Evolutionary conservation across 495 filamentous ascomycete genomes (phyloP), one percentile per base, ranked within the genome.

Genomic region (Pseudoneurospora amorphoporcata): DNA sequence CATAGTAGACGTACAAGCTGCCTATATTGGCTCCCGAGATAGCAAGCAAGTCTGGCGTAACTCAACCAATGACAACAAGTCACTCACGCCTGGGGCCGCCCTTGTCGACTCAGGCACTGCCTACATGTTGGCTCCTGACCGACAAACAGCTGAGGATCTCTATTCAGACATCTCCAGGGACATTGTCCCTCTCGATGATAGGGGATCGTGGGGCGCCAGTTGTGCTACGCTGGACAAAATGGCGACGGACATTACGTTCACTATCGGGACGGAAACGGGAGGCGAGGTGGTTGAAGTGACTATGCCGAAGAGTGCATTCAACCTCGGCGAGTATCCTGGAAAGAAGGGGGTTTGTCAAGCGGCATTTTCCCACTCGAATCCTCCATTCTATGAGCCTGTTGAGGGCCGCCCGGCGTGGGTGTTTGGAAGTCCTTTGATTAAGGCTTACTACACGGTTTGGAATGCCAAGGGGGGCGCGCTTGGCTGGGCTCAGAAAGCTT

Each of bases 371-470:
- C 39, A 75, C 71, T 73, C 74, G 37, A 35, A n/a, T 0, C 19
- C 47, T 2, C 38, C 69, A 1, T 70, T 74, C 4, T 39, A 71
- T 47, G 77, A 77, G 19, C 78, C 76, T 4, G 14, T 76, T 35
- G 12, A 71, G 5, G 68, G 72, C 0, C 42, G 73, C 8, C 75
- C 76, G 4, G 74, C 69, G 23, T 80, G 79, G 79, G 65, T 77
- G 0, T 38, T 76, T 35, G 77, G 79, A 3, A 74, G 58, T 10
- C 71, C 76, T 2, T 58, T 73, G 41, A 37, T 80, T 12, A 72
- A 76, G 72, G 65, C 69, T 19, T 80, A 77, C 39, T 78, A 78
- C 39, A 79, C 79, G 2, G 74, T 76, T 4, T 79, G 76, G 77
- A 73, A 80, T 68, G 73, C 61, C 3, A 42, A 38, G 8, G 70